Conservation (phyloP, 2,329 filamentous ascomycete genomes). For the Diplodia mutila region DNA sequence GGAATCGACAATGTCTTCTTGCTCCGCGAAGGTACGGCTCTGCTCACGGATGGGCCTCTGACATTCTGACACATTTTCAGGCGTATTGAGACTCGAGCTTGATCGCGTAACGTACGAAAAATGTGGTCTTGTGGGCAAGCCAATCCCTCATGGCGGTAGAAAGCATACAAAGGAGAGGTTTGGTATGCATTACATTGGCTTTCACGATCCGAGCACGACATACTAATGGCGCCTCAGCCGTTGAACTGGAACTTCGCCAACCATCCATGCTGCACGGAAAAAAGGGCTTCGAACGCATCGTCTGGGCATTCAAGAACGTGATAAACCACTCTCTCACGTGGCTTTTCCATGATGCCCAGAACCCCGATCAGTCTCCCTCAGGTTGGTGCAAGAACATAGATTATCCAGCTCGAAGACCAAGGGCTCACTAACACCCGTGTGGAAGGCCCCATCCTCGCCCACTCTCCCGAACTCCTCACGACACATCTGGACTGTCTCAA, state of each 20-base stretch:
- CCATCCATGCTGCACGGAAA: conserved; percentile 82
- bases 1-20: conserved; percentile 74
- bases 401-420: conserved; percentile 6
- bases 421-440: conserved; percentile 29
- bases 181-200: conserved; percentile 54
- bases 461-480: conserved; percentile 27
- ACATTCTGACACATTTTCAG: conserved; percentile 46
- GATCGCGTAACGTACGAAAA: conserved; percentile 82
- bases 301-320: conserved; percentile 79
- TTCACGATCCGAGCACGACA: too few species aligned
- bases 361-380: conserved; percentile 37
- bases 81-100: conserved; percentile 73
- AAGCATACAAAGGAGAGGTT: conserved; percentile 74
- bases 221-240: conserved; percentile 54
- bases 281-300: conserved; percentile 76
- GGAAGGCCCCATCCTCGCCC: conserved; percentile 7
- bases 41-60: background rate
- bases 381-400: conserved; percentile 41
- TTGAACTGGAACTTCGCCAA: conserved; percentile 74
- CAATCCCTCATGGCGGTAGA: conserved; percentile 60
- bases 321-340: conserved; percentile 70
- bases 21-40: conserved; percentile 65
- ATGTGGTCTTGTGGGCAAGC: conserved; percentile 76
- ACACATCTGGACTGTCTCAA: conserved; percentile 37
- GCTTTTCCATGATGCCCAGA: conserved; percentile 71